phyloP scores from a whole-genome alignment of 768 basidiomycete species.

The Hemileccinum rubropunctum region DNA sequence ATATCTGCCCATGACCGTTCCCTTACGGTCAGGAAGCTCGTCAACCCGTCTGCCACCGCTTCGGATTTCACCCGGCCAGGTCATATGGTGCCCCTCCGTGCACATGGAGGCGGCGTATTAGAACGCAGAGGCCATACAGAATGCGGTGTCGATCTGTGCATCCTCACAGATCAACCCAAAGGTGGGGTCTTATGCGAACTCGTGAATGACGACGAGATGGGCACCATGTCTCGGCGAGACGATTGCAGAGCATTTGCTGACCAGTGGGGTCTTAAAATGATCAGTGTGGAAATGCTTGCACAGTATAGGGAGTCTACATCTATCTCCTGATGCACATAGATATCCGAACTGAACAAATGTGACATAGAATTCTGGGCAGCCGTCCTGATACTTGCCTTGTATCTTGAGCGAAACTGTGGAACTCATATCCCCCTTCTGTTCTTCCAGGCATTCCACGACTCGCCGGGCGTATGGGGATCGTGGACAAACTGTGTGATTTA shows the following conservation, averaged over 20 bases:
- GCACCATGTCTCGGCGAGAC: slow-evolving; percentile 93
- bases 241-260: slow-evolving; percentile 92
- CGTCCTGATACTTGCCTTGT: no score
- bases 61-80: slow-evolving; percentile 89
- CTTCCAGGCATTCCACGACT: no score
- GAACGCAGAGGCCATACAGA: slow-evolving; percentile 94
- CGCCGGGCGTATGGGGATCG: no score
- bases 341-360: background rate
- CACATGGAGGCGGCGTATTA: slow-evolving; percentile 80
- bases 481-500: no score
- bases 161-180: slow-evolving; percentile 59
- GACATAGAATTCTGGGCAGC: no score
- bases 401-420: no score
- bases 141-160: slow-evolving; percentile 82
- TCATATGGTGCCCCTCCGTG: slow-evolving; percentile 92
- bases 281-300: slow-evolving; percentile 84
- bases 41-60: slow-evolving; percentile 51
- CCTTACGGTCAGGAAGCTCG: slow-evolving; percentile 81
- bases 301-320: slow-evolving; percentile 33
- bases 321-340: slow-evolving; percentile 1
- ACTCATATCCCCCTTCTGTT: no score
- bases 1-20: slow-evolving; percentile 96
- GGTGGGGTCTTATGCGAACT: slow-evolving; percentile 89
- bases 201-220: slow-evolving; percentile 86
- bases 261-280: slow-evolving; percentile 88